A percentile compares a stretch with the other conserved stretches of the same genome.
phyloP scores from a whole-genome alignment of 768 basidiomycete genomes.

The Mycena amicta region DNA sequence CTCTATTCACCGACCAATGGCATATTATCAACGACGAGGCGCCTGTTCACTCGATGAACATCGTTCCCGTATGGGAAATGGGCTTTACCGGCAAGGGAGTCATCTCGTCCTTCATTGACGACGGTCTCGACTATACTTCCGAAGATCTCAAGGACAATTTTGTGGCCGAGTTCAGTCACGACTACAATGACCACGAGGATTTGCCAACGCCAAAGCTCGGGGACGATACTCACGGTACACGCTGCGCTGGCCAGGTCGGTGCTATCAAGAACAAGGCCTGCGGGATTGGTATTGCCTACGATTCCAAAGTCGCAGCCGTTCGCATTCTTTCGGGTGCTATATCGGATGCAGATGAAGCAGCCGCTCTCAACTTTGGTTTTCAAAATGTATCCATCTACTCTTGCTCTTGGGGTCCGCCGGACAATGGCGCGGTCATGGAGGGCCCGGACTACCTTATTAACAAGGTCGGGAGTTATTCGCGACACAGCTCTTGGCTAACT shows the following conservation, averaged over 20 bases:
- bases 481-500: not conserved
- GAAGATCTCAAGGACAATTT: conserved; percentile 90
- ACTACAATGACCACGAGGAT: conserved; percentile 91
- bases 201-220: conserved; percentile 85
- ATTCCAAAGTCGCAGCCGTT: conserved; percentile 89
- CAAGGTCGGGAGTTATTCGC: conserved; percentile 34
- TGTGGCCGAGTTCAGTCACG: conserved; percentile 88
- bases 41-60: conserved; percentile 87
- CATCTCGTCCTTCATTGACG: conserved; percentile 43
- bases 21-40: conserved; percentile 88
- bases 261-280: conserved; percentile 91
- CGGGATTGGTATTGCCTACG: conserved; percentile 92
- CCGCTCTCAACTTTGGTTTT: conserved; percentile 91
- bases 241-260: conserved; percentile 96
- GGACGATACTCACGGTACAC: conserved; percentile 96
- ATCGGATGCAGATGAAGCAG: conserved; percentile 93
- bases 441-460: conserved; percentile 87
- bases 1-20: conserved; percentile 87
- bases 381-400: conserved; percentile 92
- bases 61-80: conserved; percentile 87
- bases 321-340: conserved; percentile 95
- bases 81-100: conserved; percentile 88
- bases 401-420: conserved; percentile 91
- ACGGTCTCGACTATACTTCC: conserved; percentile 89
- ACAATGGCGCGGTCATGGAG: conserved; percentile 67